Evolutionary conservation across 1,284 basidiomycete genomes (phyloP), one percentile per base, ranked within the genome.

Genomic region (Ustilago nuda): DNA sequence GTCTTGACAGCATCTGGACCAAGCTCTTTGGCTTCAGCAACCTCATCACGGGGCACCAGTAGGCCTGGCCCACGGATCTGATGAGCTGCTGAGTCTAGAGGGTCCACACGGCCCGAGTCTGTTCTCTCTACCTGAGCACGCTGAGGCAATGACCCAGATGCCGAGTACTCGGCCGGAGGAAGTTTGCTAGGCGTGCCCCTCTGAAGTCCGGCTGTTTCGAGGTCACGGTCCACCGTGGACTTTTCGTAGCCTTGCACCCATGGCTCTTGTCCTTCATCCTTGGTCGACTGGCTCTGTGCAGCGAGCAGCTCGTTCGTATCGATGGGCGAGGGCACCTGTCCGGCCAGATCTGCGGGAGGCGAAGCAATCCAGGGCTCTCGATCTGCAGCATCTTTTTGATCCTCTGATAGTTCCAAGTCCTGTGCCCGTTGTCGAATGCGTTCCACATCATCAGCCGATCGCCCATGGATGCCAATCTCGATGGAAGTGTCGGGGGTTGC

Each of bases 381-480:
- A 32, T 60, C 50, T 4, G 58, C 27, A 33, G 51, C 19, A 7
- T 56, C 52, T 11, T 66, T 32, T 30, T 55, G 23, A n/a, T 63
- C 56, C 19, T 72, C 65, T 3, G 73, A 65, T 13, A 76, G 32
- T 41, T 72, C 52, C 62, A 76, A 48, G 52, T 70, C 57, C 2
- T 69, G 62, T 6, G 73, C 76, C 30, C 66, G 59, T 52, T 62
- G 68, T 32, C 72, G 68, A 45, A 76, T 67, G 32, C 56, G 61
- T 39, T 73, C 77, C 17, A 81, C 56, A 13, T 81, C 76, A 23
- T 63, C 69, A 7, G 79, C 71, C 2, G 79, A 79, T 17, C 63
- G 69, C 46, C 68, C 74, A 7, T 77, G 65, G 8, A 80, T 68
- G 50, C 78, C 79, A 35, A 81, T 81, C 50, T 81, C 79, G 56